Percentiles rank a stretch among this genome's conserved stretches.
Evolutionary conservation across 768 basidiomycete genomes (phyloP).

Genomic region (Suillus variegatus): DNA sequence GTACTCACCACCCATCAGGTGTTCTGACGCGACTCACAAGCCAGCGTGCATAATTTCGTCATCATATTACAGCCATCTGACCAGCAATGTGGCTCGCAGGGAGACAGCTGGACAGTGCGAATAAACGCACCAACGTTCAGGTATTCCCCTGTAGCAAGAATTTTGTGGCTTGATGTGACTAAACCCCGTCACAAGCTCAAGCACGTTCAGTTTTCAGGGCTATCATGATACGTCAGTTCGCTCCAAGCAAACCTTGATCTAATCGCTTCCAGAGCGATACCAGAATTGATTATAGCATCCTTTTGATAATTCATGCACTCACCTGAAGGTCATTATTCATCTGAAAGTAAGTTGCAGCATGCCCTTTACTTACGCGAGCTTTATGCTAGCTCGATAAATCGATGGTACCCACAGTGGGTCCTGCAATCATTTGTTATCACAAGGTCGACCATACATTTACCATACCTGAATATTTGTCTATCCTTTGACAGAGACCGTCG

Average conservation of each 20-base stretch:
- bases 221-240: constrained; percentile 37
- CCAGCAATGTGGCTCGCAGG: neutral
- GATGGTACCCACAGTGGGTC: constrained; percentile 23
- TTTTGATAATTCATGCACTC: constrained; percentile 18
- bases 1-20: constrained; percentile 1
- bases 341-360: constrained; percentile 34
- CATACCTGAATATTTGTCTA: constrained; percentile 35
- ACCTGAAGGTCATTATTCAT: constrained; percentile 37
- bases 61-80: neutral
- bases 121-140: neutral
- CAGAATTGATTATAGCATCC: constrained; percentile 19
- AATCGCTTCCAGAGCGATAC: constrained; percentile 37
- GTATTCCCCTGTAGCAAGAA: neutral
- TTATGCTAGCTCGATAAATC: constrained; percentile 9
- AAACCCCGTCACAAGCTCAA: constrained; percentile 9
- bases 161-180: neutral
- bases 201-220: constrained; percentile 26
- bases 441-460: constrained; percentile 10
- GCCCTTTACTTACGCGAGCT: constrained; percentile 12
- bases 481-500: constrained; percentile 22
- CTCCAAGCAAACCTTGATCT: constrained; percentile 31
- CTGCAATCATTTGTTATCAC: constrained; percentile 18
- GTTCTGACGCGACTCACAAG: neutral
- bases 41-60: neutral
- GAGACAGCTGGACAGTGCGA: neutral